Evolutionary conservation across 2,329 filamentous ascomycete genomes (phyloP), one percentile per base, ranked within the genome.

Genomic region (Hypoxylon sp.): DNA sequence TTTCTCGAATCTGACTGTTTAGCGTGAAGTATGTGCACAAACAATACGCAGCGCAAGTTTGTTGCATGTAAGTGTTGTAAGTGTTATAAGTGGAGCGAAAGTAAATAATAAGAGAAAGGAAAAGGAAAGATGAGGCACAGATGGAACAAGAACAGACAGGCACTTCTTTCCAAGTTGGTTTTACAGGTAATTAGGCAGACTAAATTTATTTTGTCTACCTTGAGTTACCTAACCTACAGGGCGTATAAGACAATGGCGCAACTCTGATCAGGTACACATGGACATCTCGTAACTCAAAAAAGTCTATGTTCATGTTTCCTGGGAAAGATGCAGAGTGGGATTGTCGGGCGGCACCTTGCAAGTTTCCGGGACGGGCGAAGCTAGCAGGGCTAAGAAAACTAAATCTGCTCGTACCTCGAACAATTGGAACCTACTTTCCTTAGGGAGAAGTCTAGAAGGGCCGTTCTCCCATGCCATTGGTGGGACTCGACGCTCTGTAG

Each of bases 361-460:
- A 30, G 15, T 27, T 46, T 41, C 26, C 41, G 30, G 42, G 49
- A 52, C 36, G 36, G 32, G 36, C 30, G 30, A 42, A 41, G 36
- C 42, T 52, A 48, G 36, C 30, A 25, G 36, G 36, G 36, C 42
- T 52, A 48, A 38, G 15, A 17, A 44, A 19, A 45, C 47, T 36
- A 54, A 50, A 25, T 35, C 26, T 34, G 25, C 21, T 40, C 30
- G 40, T 50, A 49, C 34, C 32, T 43, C 20, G 16, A 45, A 26
- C 31, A 43, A 13, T 25, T 35, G 34, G 38, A 38, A 53, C 40
- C 45, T 38, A 46, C 40, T 57, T 45, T 45, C 42, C 47, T 7
- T 52, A 51, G 36, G 21, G 5, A 52, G 51, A 55, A 50, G 52
- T 59, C 41, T 47, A 47, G 44, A 59, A 55, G 51, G 35, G 40